Evolutionary conservation across 371 early-diverging fungal genomes (phyloP).

Genomic region (Rhizopus delemar): DNA sequence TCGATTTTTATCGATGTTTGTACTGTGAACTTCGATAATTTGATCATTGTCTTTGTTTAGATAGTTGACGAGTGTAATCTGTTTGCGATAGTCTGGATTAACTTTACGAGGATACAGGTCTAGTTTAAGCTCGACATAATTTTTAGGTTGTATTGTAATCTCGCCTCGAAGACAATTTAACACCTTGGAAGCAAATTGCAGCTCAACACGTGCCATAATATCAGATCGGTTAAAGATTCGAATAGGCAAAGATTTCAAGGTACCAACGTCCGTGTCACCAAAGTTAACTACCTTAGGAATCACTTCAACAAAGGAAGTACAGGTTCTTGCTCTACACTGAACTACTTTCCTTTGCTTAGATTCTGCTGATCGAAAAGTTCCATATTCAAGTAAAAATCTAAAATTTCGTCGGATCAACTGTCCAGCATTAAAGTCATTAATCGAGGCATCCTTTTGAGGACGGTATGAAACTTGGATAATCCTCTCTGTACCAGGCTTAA

Average conservation of each 20-base stretch:
- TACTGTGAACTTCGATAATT: conserved; percentile 88
- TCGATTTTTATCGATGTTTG: conserved; percentile 92
- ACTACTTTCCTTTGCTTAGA: conserved; percentile 80
- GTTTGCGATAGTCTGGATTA: conserved; percentile 96
- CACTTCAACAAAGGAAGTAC: conserved; percentile 92
- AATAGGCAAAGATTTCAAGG: conserved; percentile 83
- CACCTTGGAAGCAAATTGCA: conserved; percentile 91
- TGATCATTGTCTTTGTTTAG: conserved; percentile 89
- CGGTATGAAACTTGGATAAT: conserved; percentile 80
- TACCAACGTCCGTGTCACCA: conserved; percentile 95
- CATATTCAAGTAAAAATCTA: conserved; percentile 75
- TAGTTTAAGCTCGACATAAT: conserved; percentile 81
- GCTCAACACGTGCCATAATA: conserved; percentile 80
- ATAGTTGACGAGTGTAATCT: conserved; percentile 90
- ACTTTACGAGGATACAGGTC: conserved; percentile 97
- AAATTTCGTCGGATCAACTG: conserved; percentile 77
- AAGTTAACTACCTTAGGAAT: conserved; percentile 84
- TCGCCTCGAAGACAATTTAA: conserved; percentile 82
- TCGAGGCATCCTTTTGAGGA: conserved; percentile 65
- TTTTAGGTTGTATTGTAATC: conserved; percentile 81
- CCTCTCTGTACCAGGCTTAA: conserved; percentile 87
- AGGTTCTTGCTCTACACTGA: conserved; percentile 88
- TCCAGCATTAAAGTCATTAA: conserved; percentile 72
- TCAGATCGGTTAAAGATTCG: conserved; percentile 86
- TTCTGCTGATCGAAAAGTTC: conserved; percentile 52